Evolutionary conservation across 257 asterid genomes (phyloP).

Genomic region (Mentha longifolia): DNA sequence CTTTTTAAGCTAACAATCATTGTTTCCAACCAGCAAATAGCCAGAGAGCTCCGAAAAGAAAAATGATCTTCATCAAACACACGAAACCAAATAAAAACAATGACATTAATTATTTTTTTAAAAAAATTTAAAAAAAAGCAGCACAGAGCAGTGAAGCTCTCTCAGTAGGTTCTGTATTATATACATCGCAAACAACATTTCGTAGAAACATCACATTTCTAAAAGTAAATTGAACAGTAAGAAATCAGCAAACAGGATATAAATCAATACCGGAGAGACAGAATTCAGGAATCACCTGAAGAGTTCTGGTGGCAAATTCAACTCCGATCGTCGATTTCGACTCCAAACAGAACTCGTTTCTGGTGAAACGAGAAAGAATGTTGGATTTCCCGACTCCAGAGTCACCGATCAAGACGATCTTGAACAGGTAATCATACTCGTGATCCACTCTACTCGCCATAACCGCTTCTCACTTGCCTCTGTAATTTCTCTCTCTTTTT

Average conservation of each 20-base stretch:
- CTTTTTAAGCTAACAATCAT: neutral
- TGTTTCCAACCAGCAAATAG: constrained; percentile 11
- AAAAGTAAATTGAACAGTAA: neutral
- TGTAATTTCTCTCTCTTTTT: neutral
- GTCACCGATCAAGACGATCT: constrained; percentile 47
- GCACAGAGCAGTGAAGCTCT: neutral
- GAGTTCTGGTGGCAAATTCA: constrained; percentile 47
- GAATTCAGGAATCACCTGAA: constrained; percentile 33
- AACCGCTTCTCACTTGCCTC: constrained; percentile 17
- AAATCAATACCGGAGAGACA: neutral
- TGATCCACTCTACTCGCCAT: constrained; percentile 51
- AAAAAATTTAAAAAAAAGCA: too few species aligned
- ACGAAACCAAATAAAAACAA: neutral
- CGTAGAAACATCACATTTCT: neutral
- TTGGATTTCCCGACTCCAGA: constrained; percentile 49
- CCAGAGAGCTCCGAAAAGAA: neutral
- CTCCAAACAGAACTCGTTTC: constrained; percentile 49
- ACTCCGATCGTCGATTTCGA: constrained; percentile 49
- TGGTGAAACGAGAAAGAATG: constrained; percentile 46
- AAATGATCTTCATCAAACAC: constrained; percentile 6
- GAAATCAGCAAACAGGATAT: neutral
- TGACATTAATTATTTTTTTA: neutral
- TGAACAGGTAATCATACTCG: constrained; percentile 47
- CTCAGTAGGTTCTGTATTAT: neutral
- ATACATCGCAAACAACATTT: neutral